Conservation (phyloP, 257 asterid species). For the Solanum gandarillasii region DNA sequence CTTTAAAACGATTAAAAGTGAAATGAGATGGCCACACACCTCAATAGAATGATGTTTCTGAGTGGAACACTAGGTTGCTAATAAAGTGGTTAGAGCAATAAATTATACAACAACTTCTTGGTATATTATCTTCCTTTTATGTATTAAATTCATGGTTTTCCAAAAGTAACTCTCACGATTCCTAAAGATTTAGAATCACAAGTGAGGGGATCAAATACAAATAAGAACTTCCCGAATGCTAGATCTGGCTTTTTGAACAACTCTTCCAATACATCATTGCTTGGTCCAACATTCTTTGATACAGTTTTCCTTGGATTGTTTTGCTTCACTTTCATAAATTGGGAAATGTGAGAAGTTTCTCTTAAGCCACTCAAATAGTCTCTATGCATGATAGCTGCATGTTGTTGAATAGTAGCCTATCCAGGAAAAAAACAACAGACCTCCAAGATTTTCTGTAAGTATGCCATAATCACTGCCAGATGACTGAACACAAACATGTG, state of each 20-base stretch:
- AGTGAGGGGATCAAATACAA: background rate
- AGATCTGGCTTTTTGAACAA: too few species aligned
- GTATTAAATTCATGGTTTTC: too few species aligned
- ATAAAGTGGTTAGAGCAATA: too few species aligned
- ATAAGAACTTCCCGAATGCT: too few species aligned
- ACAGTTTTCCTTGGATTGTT: constrained; percentile 21
- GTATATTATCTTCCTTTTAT: too few species aligned
- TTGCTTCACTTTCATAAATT: constrained; percentile 23
- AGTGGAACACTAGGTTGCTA: too few species aligned
- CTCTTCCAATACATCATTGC: too few species aligned
- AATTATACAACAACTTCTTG: too few species aligned
- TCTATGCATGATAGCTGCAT: constrained; percentile 86
- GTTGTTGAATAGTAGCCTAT: constrained; percentile 62
- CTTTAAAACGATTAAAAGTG: too few species aligned
- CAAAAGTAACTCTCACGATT: too few species aligned
- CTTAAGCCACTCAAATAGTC: constrained; percentile 79
- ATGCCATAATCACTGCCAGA: constrained; percentile 66
- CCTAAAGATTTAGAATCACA: background rate
- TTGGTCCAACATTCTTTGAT: background rate
- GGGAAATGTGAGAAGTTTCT: constrained; percentile 60
- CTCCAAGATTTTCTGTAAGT: constrained; percentile 53
- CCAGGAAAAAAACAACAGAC: constrained; percentile 56
- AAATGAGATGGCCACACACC: too few species aligned
- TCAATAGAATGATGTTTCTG: too few species aligned
- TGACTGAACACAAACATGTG: constrained; percentile 57